Conservation (phyloP, 306 rosid species). For the Oemleria cerasiformis region DNA sequence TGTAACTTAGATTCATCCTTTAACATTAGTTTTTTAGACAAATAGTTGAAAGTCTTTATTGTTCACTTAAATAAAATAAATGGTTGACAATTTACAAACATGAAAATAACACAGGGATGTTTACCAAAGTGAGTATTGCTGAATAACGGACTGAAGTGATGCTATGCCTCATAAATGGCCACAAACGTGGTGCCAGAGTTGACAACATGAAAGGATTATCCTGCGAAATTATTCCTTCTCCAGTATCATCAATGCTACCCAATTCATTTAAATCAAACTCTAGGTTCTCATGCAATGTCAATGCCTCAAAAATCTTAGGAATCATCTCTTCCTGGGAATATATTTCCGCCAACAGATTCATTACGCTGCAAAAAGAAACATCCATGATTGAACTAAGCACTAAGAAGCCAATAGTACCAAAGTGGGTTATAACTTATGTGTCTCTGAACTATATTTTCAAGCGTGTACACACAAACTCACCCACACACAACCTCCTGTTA, state of each 20-base stretch:
- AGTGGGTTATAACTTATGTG: neutral
- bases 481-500: neutral
- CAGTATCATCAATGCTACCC: conserved; percentile 38
- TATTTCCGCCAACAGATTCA: conserved; percentile 96
- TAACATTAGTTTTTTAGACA: neutral
- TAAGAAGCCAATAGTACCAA: neutral
- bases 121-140: conserved; percentile 93
- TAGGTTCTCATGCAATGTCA: conserved; percentile 43
- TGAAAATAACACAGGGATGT: conserved; percentile 9
- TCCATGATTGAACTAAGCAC: neutral
- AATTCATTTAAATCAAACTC: conserved; percentile 52
- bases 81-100: conserved; percentile 5
- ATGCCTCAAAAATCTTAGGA: conserved; percentile 65
- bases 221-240: conserved; percentile 31
- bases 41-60: neutral
- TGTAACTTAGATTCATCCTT: neutral
- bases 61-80: neutral
- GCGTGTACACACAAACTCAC: neutral
- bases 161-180: conserved; percentile 99
- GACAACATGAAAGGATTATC: conserved; percentile 80
- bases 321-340: conserved; percentile 92
- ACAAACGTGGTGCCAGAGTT: conserved; percentile 78
- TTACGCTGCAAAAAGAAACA: conserved; percentile 68
- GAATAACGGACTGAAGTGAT: conserved; percentile 89
- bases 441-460: neutral